phyloP scores from a whole-genome alignment of 2,329 filamentous ascomycete genomes.

The Pestalotiopsis sp. region DNA sequence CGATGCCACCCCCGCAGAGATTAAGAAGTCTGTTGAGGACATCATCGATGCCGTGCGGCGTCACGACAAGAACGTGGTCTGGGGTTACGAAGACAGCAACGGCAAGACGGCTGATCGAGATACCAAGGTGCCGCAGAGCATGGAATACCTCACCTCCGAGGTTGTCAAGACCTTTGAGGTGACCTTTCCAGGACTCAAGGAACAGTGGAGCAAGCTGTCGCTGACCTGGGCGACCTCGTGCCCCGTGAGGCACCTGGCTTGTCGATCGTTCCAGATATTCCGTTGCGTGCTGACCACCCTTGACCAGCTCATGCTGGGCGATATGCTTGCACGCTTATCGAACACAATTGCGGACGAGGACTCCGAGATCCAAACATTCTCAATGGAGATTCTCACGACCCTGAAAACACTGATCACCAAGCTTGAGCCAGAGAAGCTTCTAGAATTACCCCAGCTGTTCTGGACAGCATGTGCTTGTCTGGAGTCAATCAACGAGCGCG shows the following conservation, averaged over 20 bases:
- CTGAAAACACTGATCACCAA: slow-evolving; percentile 89
- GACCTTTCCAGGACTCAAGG: slow-evolving; percentile 82
- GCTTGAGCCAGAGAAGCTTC: slow-evolving; percentile 74
- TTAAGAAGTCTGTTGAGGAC: slow-evolving; percentile 79
- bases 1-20: slow-evolving; percentile 61
- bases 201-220: slow-evolving; percentile 88
- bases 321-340: slow-evolving; percentile 93
- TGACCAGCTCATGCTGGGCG: slow-evolving; percentile 91
- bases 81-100: slow-evolving; percentile 93
- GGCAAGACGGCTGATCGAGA: slow-evolving; percentile 73
- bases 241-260: slow-evolving; percentile 90
- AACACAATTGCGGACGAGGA: slow-evolving; percentile 98
- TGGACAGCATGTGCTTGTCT: slow-evolving; percentile 97
- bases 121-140: slow-evolving; percentile 81
- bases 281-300: slow-evolving; percentile 88
- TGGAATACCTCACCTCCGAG: slow-evolving; percentile 81
- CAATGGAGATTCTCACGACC: slow-evolving; percentile 96
- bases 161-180: slow-evolving; percentile 85
- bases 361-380: slow-evolving; percentile 92
- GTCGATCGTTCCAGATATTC: slow-evolving; percentile 96
- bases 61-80: slow-evolving; percentile 83
- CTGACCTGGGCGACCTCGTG: slow-evolving; percentile 97
- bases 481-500: slow-evolving; percentile 93
- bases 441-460: slow-evolving; percentile 93
- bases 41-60: slow-evolving; percentile 85